Percentiles rank a stretch among this genome's conserved stretches.
Conservation (phyloP, 345 rosid genomes). For the Bruguiera gymnorhiza region DNA sequence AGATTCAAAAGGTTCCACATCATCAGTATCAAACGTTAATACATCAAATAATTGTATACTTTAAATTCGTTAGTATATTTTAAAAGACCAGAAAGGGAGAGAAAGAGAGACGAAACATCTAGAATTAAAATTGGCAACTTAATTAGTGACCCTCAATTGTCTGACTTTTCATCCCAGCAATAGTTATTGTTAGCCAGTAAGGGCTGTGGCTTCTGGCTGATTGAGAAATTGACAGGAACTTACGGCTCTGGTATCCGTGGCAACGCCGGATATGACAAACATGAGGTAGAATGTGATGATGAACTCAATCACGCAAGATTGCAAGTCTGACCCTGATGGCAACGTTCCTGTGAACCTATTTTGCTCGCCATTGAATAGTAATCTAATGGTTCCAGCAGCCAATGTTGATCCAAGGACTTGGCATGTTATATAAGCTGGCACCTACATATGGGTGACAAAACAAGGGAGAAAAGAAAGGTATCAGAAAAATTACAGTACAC, state of each 20-base stretch:
- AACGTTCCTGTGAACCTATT: conserved; percentile 70
- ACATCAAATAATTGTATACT: not conserved
- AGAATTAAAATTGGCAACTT: conserved; percentile 7
- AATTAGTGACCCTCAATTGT: not conserved
- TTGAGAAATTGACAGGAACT: conserved; percentile 19
- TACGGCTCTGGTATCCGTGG: conserved; percentile 93
- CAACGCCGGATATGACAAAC: conserved; percentile 84
- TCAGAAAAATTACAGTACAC: too few species aligned
- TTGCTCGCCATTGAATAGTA: conserved; percentile 58
- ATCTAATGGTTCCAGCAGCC: conserved; percentile 72
- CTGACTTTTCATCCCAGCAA: too few species aligned
- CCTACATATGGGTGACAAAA: conserved; percentile 29
- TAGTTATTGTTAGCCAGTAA: too few species aligned
- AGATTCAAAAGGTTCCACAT: not conserved
- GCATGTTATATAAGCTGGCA: conserved; percentile 64
- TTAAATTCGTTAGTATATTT: too few species aligned
- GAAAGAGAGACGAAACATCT: not conserved
- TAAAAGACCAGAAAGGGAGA: too few species aligned
- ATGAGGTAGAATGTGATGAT: conserved; percentile 91
- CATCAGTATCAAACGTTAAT: not conserved
- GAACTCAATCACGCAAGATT: conserved; percentile 80
- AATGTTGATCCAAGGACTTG: conserved; percentile 77
- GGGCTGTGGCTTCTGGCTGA: too few species aligned
- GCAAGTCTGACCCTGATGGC: conserved; percentile 65
- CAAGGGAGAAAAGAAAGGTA: too few species aligned